Base-by-base conservation (phyloP, 306 rosid species). In the Cicer judaicum region DNA sequence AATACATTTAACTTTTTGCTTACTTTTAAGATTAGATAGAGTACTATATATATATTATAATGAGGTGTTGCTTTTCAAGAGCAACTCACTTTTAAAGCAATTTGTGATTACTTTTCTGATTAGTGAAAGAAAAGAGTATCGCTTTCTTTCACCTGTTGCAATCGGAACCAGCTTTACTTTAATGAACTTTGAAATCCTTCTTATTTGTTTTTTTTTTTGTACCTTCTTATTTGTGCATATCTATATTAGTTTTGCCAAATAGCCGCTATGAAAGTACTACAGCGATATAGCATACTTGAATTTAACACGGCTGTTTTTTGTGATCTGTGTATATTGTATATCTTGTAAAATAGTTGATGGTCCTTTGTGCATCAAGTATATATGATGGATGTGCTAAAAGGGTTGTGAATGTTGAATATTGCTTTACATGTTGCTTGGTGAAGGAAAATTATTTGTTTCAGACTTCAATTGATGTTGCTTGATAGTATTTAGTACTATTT, bases 11-110 rank as follows among this genome's bases (percentile, higher is more conserved):
- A 5, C n/a, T 48, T 48, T 44, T 44, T 48, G 54, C 15, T 6
- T 48, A 4, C 36, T 29, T 29, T 29, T 29, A 29, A 29, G 36
- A 29, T 29, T 29, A 29, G 36, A 29, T 29, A 29, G 36, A 29
- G 34, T 29, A 29, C 4, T 29, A 29, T 29, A 29, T 48, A 13
- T 3, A 8, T 18, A 55, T 8, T 34, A 7, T 7, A 16, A 48
- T 49, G 12, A 16, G 57, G 21, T 77, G 24, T 11, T 75, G 59
- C 49, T 68, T 44, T 43, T 40, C 39, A 15, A 39, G 29, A 34
- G 46, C 36, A 21, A 69, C 18, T 49, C 44, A 49, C n/a, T 59
- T 42, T 38, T 43, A 77, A 42, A 42, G 68, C 78, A 72, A 63
- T 54, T 10, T 52, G 55, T 47, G 13, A 2, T 15, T 41, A 43